Base-by-base conservation (phyloP, 2,329 filamentous ascomycete species). In the Fusarium drepaniforme region DNA sequence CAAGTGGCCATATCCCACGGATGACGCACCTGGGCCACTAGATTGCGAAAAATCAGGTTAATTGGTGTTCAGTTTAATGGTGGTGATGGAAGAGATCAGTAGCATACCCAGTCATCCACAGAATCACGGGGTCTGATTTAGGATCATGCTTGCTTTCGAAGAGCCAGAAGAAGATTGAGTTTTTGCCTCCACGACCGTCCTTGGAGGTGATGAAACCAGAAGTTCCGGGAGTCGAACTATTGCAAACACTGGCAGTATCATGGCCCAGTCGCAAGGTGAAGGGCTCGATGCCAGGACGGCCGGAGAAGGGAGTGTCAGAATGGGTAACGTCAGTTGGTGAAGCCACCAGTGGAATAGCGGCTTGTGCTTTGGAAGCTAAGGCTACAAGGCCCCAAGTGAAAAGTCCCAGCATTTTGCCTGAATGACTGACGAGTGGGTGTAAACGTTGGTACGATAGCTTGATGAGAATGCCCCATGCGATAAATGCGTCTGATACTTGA, bases 21-120 rank as follows among this genome's bases (percentile, higher is more conserved):
- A 69, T 9, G 67, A 69, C 1, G 61, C 62, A 15, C 62, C 67
- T 5, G 67, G 67, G 16, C 67, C 67, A 15, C 67, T 66, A 8
- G 1, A 11, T 12, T 3, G 6, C 12, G 3, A 37, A 4, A 15
- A 37, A 7, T 12, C 5, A 37, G 4, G 42, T 44, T 15, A 44
- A 8, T 44, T 23, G 11, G 6, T 8, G 2, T 23, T 23, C n/a
- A 7, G 9, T 12, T 5, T 0, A 21, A 21, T 5, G 16, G 16
- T 18, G 53, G 15, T 40, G 6, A 33, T 9, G 13, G 16, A 35
- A 58, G 33, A 30, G 49, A 16, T 38, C 25, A 25, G 25, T 44
- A 23, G 18, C 58, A 8, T 56, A 67, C 65, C 65, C 65, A 30
- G 42, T 44, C 65, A 63, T 67, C 65, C 65, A 67, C 7, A 67